Evolutionary conservation across 345 rosid genomes (phyloP), one percentile per base, ranked within the genome.

Genomic region (Stellera chamaejasme): DNA sequence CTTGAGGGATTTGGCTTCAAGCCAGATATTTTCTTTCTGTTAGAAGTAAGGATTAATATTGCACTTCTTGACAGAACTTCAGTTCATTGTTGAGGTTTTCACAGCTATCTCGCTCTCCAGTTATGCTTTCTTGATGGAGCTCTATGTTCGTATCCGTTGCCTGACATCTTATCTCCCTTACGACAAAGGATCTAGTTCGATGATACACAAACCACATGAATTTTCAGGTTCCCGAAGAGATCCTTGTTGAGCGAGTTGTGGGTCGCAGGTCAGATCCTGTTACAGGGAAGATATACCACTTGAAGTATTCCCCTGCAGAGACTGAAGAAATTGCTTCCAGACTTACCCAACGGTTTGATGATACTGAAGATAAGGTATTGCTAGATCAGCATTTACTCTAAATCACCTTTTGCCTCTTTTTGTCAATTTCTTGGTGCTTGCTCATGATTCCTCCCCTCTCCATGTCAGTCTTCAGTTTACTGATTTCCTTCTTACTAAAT

Each of bases 211-310:
- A 36, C 23, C 27, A 16, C 55, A 42, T 53, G 64, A 62, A 50
- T 46, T 67, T 77, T 62, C 75, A 92, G 98, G 98, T 92, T 55
- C 66, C 86, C 64, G 98, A 92, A 76, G 94, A 86, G 63, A 78
- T 77, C 75, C 83, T 88, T 46, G 89, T 86, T 43, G 97, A 86
- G 71, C 82, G 98, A 77, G 98, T 88, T 16, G 91, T 79, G 56
- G 95, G 95, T 25, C 87, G 98, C 58, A 75, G 98, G 55, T 63
- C 86, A 69, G 98, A 92, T 77, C 98, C 96, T 65, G 81, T 81
- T 45, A 88, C 98, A 6, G 96, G 96, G 58, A 92, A 76, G 76
- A 92, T 92, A 71, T 92, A 92, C 63, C 98, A 92, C 80, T 59
- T 88, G 75, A 84, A 75, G 75, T 86, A 81, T 74, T 84, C 91